Evolutionary conservation across 2,329 filamentous ascomycete genomes (phyloP).

Genomic region (Neobulgaria alba): DNA sequence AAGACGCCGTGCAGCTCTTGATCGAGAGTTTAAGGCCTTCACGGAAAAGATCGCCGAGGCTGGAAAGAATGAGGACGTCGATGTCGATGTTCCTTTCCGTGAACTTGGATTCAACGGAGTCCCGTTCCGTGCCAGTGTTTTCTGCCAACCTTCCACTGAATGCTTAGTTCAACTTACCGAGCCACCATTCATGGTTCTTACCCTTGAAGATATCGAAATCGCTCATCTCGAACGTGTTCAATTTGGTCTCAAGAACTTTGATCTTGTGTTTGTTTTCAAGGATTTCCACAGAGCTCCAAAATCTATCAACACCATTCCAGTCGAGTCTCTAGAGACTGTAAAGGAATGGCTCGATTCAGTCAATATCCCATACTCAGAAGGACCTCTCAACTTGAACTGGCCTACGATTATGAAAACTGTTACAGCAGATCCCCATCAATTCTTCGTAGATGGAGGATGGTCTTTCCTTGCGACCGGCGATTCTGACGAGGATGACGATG

Average conservation of each 20-base stretch:
- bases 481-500: slow-evolving; percentile 70
- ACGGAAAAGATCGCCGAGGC: slow-evolving; percentile 97
- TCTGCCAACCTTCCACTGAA: slow-evolving; percentile 92
- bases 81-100: slow-evolving; percentile 93
- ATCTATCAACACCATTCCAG: slow-evolving; percentile 96
- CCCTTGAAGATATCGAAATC: slow-evolving; percentile 90
- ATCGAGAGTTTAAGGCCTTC: slow-evolving; percentile 92
- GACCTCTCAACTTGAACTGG: slow-evolving; percentile 97
- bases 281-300: slow-evolving; percentile 86
- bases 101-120: slow-evolving; percentile 97
- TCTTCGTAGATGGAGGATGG: slow-evolving; percentile 95
- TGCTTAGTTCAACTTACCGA: slow-evolving; percentile 95
- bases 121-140: slow-evolving; percentile 88
- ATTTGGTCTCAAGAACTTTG: slow-evolving; percentile 98
- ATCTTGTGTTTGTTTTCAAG: slow-evolving; percentile 97
- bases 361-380: slow-evolving; percentile 89
- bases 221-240: slow-evolving; percentile 92
- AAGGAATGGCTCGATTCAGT: slow-evolving; percentile 97
- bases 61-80: slow-evolving; percentile 79
- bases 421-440: slow-evolving; percentile 83
- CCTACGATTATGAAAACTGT: slow-evolving; percentile 99
- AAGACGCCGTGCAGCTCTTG: slow-evolving; percentile 79
- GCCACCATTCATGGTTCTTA: slow-evolving; percentile 92
- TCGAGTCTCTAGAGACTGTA: slow-evolving; percentile 87
- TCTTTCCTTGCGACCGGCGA: slow-evolving; percentile 81